Evolutionary conservation across 1,284 basidiomycete species (phyloP).

Genomic region (Hemileccinum hortonii): DNA sequence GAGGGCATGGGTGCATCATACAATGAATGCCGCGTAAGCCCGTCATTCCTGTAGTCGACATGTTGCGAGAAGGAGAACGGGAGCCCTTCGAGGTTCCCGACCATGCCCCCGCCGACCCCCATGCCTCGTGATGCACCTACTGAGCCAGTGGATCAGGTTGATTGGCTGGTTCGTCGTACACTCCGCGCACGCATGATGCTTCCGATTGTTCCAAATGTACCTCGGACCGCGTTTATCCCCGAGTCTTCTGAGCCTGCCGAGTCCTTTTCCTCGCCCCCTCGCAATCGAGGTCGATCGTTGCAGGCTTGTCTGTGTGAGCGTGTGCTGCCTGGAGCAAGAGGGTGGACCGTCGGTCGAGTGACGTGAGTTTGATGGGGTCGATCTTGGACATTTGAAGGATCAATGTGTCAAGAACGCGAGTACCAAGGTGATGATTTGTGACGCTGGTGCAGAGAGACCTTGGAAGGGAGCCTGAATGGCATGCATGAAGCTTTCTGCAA

Average conservation of each 20-base stretch:
- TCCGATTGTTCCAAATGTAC: slow-evolving; percentile 86
- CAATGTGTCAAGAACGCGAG: slow-evolving; percentile 85
- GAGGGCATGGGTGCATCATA: slow-evolving; percentile 71
- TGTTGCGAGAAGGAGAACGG: slow-evolving; percentile 23
- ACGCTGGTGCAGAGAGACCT: slow-evolving; percentile 77
- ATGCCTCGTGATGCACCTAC: slow-evolving; percentile 20
- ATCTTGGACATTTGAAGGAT: slow-evolving; percentile 97
- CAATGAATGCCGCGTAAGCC: slow-evolving; percentile 72
- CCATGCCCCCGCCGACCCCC: slow-evolving; percentile 30
- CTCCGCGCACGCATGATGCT: slow-evolving; percentile 85
- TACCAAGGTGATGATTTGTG: slow-evolving; percentile 86
- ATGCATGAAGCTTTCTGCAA: not conserved
- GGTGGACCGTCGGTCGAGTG: slow-evolving; percentile 82
- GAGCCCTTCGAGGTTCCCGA: slow-evolving; percentile 26
- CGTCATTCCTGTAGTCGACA: slow-evolving; percentile 35
- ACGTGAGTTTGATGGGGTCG: slow-evolving; percentile 70
- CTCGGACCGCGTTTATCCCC: slow-evolving; percentile 85
- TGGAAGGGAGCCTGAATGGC: slow-evolving; percentile 75
- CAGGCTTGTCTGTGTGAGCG: slow-evolving; percentile 52
- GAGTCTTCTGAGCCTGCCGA: slow-evolving; percentile 64
- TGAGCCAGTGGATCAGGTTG: slow-evolving; percentile 40
- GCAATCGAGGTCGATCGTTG: slow-evolving; percentile 24
- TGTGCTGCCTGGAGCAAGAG: slow-evolving; percentile 80
- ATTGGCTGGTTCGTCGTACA: slow-evolving; percentile 61
- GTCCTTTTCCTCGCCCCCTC: slow-evolving; percentile 52